Base-by-base conservation (phyloP, 352 stramenopile species). In the Pythium brassicae region DNA sequence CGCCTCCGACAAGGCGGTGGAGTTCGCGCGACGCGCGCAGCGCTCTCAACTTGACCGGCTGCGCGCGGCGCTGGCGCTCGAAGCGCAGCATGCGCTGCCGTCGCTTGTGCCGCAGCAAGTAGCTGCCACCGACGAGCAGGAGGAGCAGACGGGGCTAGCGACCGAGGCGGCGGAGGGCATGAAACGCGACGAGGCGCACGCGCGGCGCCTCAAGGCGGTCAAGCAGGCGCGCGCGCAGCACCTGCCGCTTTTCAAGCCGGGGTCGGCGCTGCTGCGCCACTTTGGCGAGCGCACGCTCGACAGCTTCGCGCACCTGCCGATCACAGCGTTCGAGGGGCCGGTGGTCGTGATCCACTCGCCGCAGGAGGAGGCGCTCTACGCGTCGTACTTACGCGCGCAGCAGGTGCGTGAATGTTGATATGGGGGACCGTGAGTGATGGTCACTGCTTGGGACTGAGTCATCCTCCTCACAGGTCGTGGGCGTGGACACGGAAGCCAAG, bases 401-500 rank as follows among this genome's bases (percentile, higher is more conserved):
- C 71, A 74, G 58, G 73, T 83, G 8, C 35, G 74, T 42, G 25
- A 14, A 9, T 12, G 14, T 45, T 8, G 3, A 20, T 25, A 19
- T 17, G 5, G 11, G 3, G 23, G 12, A n/a, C 11, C 44, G 27
- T 50, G 25, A 2, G 37, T 34, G 15, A 29, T 17, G 20, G 19
- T 25, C 11, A 15, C 10, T 20, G 3, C 17, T 23, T 17, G 9
- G n/a, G 17, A 37, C 32, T 37, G 32, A 37, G 23, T 35, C n/a
- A 11, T 10, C 20, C 15, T 42, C 3, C 12, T 20, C 20, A 20
- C 20, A 71, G 59, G 64, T 86, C 19, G 42, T 87, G 20, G 84
- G 84, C 19, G 69, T 94, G 11, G 84, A 92, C 65, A 92, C 79
- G n/a, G 84, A 94, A 56, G 83, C 78, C 10, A 82, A 83, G 61